Conservation (phyloP, 768 basidiomycete genomes). For the Russula brevipes region DNA sequence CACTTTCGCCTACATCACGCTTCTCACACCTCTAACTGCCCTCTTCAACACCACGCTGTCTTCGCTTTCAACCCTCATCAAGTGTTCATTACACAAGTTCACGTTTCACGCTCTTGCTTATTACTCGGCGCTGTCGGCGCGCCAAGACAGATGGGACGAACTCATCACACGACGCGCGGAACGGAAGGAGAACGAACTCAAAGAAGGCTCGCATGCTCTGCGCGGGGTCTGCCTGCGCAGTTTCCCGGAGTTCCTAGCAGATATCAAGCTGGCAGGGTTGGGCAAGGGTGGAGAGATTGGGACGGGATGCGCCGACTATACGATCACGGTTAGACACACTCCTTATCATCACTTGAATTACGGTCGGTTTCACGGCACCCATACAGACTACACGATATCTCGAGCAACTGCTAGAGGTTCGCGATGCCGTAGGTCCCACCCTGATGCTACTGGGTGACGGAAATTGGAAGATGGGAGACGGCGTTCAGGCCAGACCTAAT, state of each 20-base stretch:
- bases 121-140: slow-evolving; percentile 52
- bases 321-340: slow-evolving; percentile 42
- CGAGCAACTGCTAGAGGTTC: slow-evolving; percentile 63
- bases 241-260: slow-evolving; percentile 79
- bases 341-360: not conserved
- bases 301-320: slow-evolving; percentile 60
- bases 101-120: slow-evolving; percentile 74
- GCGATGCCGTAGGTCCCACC: slow-evolving; percentile 59
- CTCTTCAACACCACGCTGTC: slow-evolving; percentile 63
- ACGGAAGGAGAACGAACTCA: slow-evolving; percentile 56
- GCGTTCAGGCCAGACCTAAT: slow-evolving; percentile 51
- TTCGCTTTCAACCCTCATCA: slow-evolving; percentile 60
- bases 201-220: slow-evolving; percentile 61
- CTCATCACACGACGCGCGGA: slow-evolving; percentile 48
- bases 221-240: slow-evolving; percentile 71
- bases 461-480: slow-evolving; percentile 91
- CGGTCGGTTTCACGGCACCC: not conserved
- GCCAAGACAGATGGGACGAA: slow-evolving; percentile 64
- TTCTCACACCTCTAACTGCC: slow-evolving; percentile 58
- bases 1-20: slow-evolving; percentile 53
- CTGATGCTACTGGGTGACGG: slow-evolving; percentile 74
- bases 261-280: slow-evolving; percentile 61
- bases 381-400: slow-evolving; percentile 62
- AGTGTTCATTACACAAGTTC: slow-evolving; percentile 71
- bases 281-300: slow-evolving; percentile 56